Evolutionary conservation across 495 filamentous ascomycete species (phyloP), one percentile per base, ranked within the genome.

Genomic region (Coniosporium apollinis): DNA sequence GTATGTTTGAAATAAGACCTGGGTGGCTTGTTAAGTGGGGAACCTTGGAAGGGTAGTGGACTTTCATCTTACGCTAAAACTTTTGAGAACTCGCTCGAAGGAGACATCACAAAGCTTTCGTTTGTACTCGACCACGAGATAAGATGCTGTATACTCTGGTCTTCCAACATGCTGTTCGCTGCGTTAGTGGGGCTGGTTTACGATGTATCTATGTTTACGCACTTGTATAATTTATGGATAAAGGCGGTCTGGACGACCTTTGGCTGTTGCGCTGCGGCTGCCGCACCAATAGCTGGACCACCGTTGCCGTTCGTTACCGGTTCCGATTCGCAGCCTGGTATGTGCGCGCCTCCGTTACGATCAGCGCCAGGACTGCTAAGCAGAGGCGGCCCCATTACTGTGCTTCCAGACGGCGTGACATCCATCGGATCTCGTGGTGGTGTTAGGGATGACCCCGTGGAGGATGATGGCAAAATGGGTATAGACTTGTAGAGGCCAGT

Each of bases 171-270:
- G 58, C 87, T 96, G 46, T 20, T 43, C 14, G 37, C 18, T 28
- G 17, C 30, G 50, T 70, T 52, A 78, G 65, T 48, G 7, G 18
- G 17, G 9, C 10, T 34, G 6, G 30, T 15, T 8, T 7, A 34
- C 34, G 32, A 6, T 29, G 16, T 2, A 7, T 2, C n/a, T 11
- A 20, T 18, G 17, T 29, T 9, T 6, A 61, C 77, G 38, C 68
- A 96, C 87, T 92, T 97, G 70, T 94, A 97, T 13, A 97, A 71
- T 56, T 97, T 97, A 56, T 97, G 89, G 41, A 97, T 96, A 52
- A 97, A 97, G n/a, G 89, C 89, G 17, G 89, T 94, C 58, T 97
- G 89, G 19, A 96, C 83, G 37, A 94, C 85, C 60, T 97, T 97
- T 38, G 87, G 86, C 55, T 93, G 85, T 55, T 93, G 86, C 39